Evolutionary conservation across 2,329 filamentous ascomycete genomes (phyloP).

Genomic region (Stachybotrys echinatus): DNA sequence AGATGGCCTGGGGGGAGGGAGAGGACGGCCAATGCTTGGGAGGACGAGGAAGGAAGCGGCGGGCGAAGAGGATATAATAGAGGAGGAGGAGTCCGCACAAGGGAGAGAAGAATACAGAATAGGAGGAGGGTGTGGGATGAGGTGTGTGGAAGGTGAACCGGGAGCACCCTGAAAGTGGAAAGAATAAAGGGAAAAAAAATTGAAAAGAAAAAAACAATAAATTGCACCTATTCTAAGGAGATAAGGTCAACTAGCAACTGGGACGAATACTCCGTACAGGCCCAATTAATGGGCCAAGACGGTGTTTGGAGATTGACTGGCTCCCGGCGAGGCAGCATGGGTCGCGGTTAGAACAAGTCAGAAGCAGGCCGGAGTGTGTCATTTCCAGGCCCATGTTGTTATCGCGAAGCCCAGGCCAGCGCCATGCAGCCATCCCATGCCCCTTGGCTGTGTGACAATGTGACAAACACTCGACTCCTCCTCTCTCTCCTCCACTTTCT

Average conservation of each 20-base stretch:
- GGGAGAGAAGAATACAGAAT: neutral
- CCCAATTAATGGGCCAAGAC: too few relatives aligned
- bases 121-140: slow-evolving; percentile 3
- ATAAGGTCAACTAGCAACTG: too few relatives aligned
- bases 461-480: too few relatives aligned
- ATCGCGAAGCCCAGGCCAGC: neutral
- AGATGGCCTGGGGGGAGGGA: neutral
- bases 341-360: too few relatives aligned
- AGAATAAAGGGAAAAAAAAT: neutral
- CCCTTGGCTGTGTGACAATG: too few relatives aligned
- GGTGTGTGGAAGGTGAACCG: neutral
- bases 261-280: too few relatives aligned
- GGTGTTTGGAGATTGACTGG: neutral
- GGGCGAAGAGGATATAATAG: neutral
- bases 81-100: too few relatives aligned
- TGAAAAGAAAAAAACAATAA: neutral
- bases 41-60: neutral
- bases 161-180: neutral
- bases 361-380: neutral
- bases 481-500: too few relatives aligned
- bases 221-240: too few relatives aligned
- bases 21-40: neutral
- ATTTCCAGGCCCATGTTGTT: neutral
- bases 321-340: too few relatives aligned
- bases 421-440: neutral